Base-by-base conservation (phyloP, 2,329 filamentous ascomycete genomes). In the Xylariales sp. region DNA sequence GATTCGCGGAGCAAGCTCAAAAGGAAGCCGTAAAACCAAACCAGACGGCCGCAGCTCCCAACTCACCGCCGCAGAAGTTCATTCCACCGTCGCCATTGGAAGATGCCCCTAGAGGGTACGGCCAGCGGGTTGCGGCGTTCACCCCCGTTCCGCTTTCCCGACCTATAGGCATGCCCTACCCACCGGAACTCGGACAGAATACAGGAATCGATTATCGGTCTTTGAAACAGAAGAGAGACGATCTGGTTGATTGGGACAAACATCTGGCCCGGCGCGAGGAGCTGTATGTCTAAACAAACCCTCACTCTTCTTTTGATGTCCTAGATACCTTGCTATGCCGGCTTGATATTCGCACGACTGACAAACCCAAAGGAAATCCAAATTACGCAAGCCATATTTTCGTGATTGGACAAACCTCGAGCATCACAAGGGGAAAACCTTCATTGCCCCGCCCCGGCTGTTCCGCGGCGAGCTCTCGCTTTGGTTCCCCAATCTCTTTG, bases 401-500 rank as follows among this genome's bases (percentile, higher is more conserved):
- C 85, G 89, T 60, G 91, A 98, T 72, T 96, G 89, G 85, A 79
- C 78, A 42, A 93, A 94, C 64, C 77, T 96, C 62, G 72, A 74
- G 37, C 76, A 83, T 48, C 83, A 93, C 65, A 80, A 89, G 52
- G 93, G 93, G 54, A 98, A 98, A 65, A 88, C 88, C 17, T 98
- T 96, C 66, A 69, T 91, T 36, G 82, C 88, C 15, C 91, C 91
- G 25, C 79, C 85, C 4, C 74, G 84, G n/a, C 74, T 91, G 33
- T 97, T 97, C 73, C 85, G 82, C 54, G 75, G 75, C 47, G 87
- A 94, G 27, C 75, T 81, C 36, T 85, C 91, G 5, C 76, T 96
- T 46, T 97, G 85, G 70, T 96, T 98, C 66, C 93, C 93, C 31
- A 98, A 98, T 65, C 71, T 98, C 41, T 78, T 76, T 58, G 93